These are phyloP conservation scores for Epichloe elymi DNA, from an alignment of 2,329 filamentous ascomycete species.

Conservation along the genomic window DNA sequence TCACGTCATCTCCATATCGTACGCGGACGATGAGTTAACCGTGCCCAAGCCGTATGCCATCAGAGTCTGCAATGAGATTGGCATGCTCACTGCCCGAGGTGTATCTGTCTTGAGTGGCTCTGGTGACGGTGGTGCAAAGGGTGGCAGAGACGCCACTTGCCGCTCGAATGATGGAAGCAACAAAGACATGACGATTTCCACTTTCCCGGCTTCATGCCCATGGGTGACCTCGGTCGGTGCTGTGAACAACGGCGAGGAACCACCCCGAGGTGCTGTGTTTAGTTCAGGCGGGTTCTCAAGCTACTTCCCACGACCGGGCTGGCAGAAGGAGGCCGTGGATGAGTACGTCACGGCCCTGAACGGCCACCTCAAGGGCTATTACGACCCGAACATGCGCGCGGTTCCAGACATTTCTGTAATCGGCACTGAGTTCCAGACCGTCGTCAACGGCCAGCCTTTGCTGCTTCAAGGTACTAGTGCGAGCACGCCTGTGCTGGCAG, in stretches of 20 bases:
- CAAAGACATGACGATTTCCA: conserved; percentile 41
- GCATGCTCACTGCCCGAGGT: conserved; percentile 38
- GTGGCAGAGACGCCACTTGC: conserved; percentile 36
- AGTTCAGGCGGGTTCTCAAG: conserved; percentile 40
- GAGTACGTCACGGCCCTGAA: conserved; percentile 28
- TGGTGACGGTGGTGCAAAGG: conserved; percentile 36
- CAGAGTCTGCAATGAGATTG: conserved; percentile 39
- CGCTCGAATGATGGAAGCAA: conserved; percentile 44
- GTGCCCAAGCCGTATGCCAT: conserved; percentile 38
- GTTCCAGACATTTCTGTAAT: conserved; percentile 41
- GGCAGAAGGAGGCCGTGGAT: conserved; percentile 29
- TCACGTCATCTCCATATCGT: conserved; percentile 44
- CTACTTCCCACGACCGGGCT: conserved; percentile 31
- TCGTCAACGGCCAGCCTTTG: conserved; percentile 15
- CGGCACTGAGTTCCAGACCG: conserved; percentile 39
- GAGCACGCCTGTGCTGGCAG: conserved; percentile 39
- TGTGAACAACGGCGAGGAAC: conserved; percentile 26
- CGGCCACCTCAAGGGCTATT: conserved; percentile 29
- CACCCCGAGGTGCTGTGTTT: conserved; percentile 29
- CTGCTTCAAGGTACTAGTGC: conserved; percentile 34
- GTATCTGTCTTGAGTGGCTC: conserved; percentile 36
- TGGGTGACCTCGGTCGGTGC: conserved; percentile 56
- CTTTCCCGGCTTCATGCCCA: conserved; percentile 54
- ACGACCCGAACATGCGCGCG: conserved; percentile 32
- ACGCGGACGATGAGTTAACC: conserved; percentile 43